phyloP scores from a whole-genome alignment of 768 basidiomycete species.

The Mycena metata region DNA sequence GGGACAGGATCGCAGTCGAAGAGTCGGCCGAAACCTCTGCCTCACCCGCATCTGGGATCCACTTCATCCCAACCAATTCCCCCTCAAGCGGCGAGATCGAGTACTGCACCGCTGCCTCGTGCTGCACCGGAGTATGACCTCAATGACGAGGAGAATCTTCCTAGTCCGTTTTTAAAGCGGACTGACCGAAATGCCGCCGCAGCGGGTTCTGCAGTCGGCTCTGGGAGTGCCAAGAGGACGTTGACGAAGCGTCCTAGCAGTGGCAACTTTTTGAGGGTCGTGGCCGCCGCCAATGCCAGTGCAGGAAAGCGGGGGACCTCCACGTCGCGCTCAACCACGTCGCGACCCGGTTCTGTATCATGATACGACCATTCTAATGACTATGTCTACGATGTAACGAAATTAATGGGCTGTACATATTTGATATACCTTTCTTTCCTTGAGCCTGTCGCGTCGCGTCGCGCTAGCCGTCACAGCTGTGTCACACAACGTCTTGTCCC shows the following conservation, averaged over 20 bases:
- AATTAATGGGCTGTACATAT: constrained; percentile 17
- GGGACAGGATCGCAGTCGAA: constrained; percentile 38
- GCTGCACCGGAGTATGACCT: constrained; percentile 72
- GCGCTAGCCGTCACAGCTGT: constrained; percentile 33
- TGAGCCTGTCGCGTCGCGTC: constrained; percentile 69
- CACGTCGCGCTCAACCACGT: constrained; percentile 27
- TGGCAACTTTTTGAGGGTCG: constrained; percentile 36
- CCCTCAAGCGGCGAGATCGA: constrained; percentile 34
- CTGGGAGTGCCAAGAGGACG: constrained; percentile 18
- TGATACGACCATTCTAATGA: constrained; percentile 24
- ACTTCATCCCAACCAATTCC: constrained; percentile 36
- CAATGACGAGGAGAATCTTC: constrained; percentile 86
- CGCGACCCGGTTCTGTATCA: constrained; percentile 31
- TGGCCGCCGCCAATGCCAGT: constrained; percentile 38
- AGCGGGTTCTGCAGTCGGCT: constrained; percentile 12
- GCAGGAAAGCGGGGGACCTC: constrained; percentile 35
- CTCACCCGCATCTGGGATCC: constrained; percentile 58
- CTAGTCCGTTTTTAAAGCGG: constrained; percentile 84
- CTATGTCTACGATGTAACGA: constrained; percentile 31
- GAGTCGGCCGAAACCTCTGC: constrained; percentile 54
- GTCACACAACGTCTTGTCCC: no score
- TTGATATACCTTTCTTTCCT: constrained; percentile 60
- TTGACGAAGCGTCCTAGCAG: constrained; percentile 37
- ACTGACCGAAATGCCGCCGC: constrained; percentile 44
- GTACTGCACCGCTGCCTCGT: constrained; percentile 44